Evolutionary conservation across 2,329 filamentous ascomycete genomes (phyloP), one percentile per base, ranked within the genome.

Genomic region (Fusarium lateritium): DNA sequence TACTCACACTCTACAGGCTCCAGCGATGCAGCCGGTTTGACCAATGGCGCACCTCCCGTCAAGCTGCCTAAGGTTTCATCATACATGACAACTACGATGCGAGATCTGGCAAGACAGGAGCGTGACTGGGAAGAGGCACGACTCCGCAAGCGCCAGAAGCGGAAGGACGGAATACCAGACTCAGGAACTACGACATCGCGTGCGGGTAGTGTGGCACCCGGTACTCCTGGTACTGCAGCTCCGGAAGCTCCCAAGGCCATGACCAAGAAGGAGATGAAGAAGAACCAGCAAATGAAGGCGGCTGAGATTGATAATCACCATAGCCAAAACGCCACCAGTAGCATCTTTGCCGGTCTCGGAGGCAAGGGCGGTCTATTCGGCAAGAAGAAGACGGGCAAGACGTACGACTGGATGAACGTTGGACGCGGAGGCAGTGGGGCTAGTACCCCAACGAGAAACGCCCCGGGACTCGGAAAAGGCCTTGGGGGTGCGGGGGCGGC

Each of bases 251-350:
- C 88, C 69, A 95, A 94, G 78, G 85, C 89, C 5, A 85, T 93
- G 52, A 92, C 91, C 6, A 98, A 98, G 84, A 98, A 98, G 81
- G 94, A 97, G 78, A 85, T 84, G 64, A 89, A 91, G 76, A 93
- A 91, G 79, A 92, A 90, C 68, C 86, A 91, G 70, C 88, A 89
- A n/a, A 91, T 93, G 62, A 93, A 92, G 72, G 87, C 91, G 22
- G 92, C 89, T 1, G 93, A 97, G 75, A 91, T 91, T 19, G 91
- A 91, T 61, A 92, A 91, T 69, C 94, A 95, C 69, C 89, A 90
- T 22, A 92, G 91, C 67, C 94, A 95, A 26, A 97, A 98, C 76
- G 86, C 89, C 56, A 97, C 94, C 0, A 93, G 93, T 56, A 90
- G 89, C 66, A 88, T 94, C 83, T 93, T 93, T 65, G 82, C 83